Evolutionary conservation across 805 yeast genomes (phyloP).

Genomic region (Kodamaea laetipori): DNA sequence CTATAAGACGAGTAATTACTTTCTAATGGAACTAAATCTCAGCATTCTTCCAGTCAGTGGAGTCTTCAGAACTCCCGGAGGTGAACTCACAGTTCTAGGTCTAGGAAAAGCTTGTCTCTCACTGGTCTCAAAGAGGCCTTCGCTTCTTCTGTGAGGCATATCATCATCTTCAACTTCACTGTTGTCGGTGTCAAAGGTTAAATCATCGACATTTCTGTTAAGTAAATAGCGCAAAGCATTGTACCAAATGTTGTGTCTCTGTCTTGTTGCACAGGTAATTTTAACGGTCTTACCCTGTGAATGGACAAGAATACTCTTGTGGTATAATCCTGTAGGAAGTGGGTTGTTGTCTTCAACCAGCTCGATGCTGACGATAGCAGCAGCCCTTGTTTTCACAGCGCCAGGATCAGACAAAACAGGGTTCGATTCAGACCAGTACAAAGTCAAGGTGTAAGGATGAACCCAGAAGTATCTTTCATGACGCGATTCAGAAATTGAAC

Average conservation of each 20-base stretch:
- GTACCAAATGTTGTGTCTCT: constrained; percentile 89
- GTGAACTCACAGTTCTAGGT: constrained; percentile 17
- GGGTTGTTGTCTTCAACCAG: constrained; percentile 85
- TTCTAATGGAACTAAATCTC: constrained; percentile 14
- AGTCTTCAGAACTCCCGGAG: constrained; percentile 10
- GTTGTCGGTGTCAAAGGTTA: constrained; percentile 44
- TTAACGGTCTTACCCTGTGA: constrained; percentile 68
- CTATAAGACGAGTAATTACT: constrained; percentile 8
- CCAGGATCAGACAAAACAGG: constrained; percentile 75
- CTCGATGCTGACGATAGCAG: constrained; percentile 77
- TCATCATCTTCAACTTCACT: constrained; percentile 19
- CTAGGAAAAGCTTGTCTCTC: constrained; percentile 22
- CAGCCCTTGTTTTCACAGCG: constrained; percentile 68
- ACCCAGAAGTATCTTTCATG: constrained; percentile 96
- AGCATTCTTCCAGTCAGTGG: constrained; percentile 11
- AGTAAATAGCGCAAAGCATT: constrained; percentile 77
- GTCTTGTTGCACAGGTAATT: constrained; percentile 84
- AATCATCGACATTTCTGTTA: constrained; percentile 62
- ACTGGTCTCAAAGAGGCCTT: constrained; percentile 15
- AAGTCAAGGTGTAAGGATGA: constrained; percentile 87
- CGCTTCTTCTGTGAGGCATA: constrained; percentile 14
- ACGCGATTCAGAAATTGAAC: constrained; percentile 72
- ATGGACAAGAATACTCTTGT: constrained; percentile 77
- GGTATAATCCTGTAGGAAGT: constrained; percentile 83
- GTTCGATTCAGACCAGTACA: constrained; percentile 84